phyloP scores from a whole-genome alignment of 2,329 filamentous ascomycete species.

The Ophiocordyceps camponoti-saundersi region DNA sequence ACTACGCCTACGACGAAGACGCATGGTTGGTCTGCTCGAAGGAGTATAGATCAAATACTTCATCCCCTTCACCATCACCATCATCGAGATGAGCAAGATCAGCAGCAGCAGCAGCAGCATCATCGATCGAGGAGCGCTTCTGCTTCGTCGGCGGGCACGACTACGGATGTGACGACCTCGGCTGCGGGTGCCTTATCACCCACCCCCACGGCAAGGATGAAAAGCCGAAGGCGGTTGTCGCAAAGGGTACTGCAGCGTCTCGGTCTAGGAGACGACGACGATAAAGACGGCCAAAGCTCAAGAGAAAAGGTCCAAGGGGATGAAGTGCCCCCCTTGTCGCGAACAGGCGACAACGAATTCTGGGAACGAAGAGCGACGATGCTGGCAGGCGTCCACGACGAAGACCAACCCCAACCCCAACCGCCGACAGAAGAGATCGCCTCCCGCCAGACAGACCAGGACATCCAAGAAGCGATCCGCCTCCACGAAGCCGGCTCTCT shows the following conservation, averaged over 20 bases:
- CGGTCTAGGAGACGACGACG: not conserved
- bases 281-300: no score
- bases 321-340: constrained; percentile 19
- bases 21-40: not conserved
- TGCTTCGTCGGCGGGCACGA: not conserved
- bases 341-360: constrained; percentile 38
- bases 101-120: not conserved
- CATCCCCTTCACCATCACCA: not conserved
- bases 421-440: constrained; percentile 13
- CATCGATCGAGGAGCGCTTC: not conserved
- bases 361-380: constrained; percentile 95
- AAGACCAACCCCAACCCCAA: no score
- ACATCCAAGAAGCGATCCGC: constrained; percentile 90
- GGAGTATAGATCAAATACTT: not conserved
- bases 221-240: not conserved
- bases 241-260: not conserved
- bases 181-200: no score
- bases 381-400: constrained; percentile 36
- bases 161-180: no score
- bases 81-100: not conserved
- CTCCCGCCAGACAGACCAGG: constrained; percentile 39
- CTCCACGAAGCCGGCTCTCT: constrained; percentile 77
- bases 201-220: no score
- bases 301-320: no score
- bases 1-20: no score